These are phyloP conservation scores for Liquidambar formosana DNA, from an alignment of 164 flowering plant species.

Conservation along the genomic window DNA sequence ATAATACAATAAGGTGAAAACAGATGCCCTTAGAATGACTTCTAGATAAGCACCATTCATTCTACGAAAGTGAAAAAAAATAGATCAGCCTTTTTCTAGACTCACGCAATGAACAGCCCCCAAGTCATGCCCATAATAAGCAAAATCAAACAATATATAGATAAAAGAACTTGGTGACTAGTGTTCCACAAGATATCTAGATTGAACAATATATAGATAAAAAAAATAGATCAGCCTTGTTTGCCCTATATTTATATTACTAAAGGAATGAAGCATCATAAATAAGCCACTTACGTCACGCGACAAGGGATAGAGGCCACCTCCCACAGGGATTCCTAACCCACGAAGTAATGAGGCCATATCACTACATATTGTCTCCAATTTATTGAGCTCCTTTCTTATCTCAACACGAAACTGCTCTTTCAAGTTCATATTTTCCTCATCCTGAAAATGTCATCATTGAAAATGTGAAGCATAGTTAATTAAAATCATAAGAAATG, in stretches of 20 bases:
- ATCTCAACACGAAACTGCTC: slow-evolving; percentile 66
- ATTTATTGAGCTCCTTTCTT: slow-evolving; percentile 48
- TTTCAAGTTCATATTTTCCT: slow-evolving; percentile 72
- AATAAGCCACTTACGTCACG: slow-evolving; percentile 45
- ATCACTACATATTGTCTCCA: slow-evolving; percentile 55
- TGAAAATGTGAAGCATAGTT: background rate
- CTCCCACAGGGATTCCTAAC: slow-evolving; percentile 63
- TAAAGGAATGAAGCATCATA: background rate
- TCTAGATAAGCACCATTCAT: no score
- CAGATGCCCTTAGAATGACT: no score
- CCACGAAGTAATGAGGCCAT: slow-evolving; percentile 82
- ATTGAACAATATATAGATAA: no score
- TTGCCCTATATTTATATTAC: background rate
- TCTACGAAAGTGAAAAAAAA: no score
- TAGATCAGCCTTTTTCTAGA: no score
- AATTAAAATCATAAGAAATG: background rate
- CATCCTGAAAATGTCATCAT: slow-evolving; percentile 53
- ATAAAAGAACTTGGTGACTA: no score
- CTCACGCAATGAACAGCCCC: no score
- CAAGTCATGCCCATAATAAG: no score
- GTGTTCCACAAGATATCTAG: no score
- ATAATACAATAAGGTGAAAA: no score
- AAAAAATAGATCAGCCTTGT: no score
- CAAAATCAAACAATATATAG: no score
- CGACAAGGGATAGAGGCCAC: slow-evolving; percentile 43